phyloP scores from a whole-genome alignment of 73 alveolate genomes.

The Stentor roeselii region DNA sequence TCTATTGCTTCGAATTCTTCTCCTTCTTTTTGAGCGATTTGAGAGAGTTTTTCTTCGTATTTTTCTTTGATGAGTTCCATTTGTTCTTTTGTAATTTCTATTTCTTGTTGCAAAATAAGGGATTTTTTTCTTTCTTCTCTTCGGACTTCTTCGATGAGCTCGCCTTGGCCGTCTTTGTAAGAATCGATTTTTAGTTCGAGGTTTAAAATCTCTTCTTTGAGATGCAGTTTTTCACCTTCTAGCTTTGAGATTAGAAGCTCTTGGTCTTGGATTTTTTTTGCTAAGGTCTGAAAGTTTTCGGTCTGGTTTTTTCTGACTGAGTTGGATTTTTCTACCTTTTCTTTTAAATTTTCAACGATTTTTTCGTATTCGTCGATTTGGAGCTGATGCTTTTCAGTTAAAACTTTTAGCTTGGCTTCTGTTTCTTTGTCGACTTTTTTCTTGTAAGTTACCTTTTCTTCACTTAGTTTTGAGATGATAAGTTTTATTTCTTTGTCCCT shows the following conservation, averaged over 20 bases:
- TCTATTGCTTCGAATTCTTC: constrained; percentile 84
- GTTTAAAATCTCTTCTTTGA: constrained; percentile 18
- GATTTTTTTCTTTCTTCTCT: constrained; percentile 16
- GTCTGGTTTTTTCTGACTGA: constrained; percentile 34
- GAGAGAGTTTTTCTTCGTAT: constrained; percentile 43
- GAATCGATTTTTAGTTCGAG: constrained; percentile 31
- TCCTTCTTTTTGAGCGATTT: constrained; percentile 63
- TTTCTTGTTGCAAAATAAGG: background rate
- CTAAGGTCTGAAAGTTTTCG: constrained; percentile 29
- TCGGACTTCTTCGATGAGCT: constrained; percentile 25
- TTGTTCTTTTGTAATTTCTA: background rate
- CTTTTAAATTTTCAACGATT: constrained; percentile 38
- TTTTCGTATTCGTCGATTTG: constrained; percentile 32
- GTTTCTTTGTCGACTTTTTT: constrained; percentile 30
- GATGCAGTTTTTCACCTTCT: constrained; percentile 28
- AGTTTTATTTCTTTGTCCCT: constrained; percentile 45
- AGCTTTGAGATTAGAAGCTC: constrained; percentile 13
- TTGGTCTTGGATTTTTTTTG: constrained; percentile 37
- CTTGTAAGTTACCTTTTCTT: constrained; percentile 35
- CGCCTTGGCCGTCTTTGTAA: constrained; percentile 19
- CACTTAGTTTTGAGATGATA: constrained; percentile 40
- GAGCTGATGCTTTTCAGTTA: constrained; percentile 11
- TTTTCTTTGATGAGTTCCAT: constrained; percentile 29
- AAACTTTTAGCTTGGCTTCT: constrained; percentile 6
- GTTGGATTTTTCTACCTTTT: constrained; percentile 31